Base-by-base conservation (phyloP, 192 early-diverging fungal genomes). In the Geosiphon pyriformis region DNA sequence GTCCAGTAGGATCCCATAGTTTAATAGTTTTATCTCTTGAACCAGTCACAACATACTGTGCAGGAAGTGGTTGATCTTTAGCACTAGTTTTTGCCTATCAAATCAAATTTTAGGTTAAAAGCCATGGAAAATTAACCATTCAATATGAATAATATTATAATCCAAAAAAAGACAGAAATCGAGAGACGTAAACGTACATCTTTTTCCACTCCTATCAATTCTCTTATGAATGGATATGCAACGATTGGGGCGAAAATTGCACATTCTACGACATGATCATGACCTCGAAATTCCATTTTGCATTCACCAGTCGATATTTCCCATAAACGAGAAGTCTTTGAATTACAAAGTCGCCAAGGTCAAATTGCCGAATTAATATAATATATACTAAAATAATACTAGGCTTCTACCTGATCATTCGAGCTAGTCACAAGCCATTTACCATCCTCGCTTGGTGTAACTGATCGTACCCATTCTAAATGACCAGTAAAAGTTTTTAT, bases 231-330 rank as follows among this genome's bases (percentile, higher is more conserved):
- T n/a, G 85, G 75, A 57, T 88, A 84, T 3, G 89, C 78, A 29
- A 63, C 75, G 18, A 74, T 56, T 10, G 95, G 95, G 18, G 87
- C 91, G 81, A 95, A 98, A 18, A 82, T 82, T 0, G 92, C 86
- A 50, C 88, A 91, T 70, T 98, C 95, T 31, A 98, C 90, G n/a
- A 97, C 94, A 69, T 98, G 92, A 15, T 92, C 92, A 74, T 98
- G 95, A 23, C 92, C 94, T 35, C 90, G 80, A 70, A 96, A 78
- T 52, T 93, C 91, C 63, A 75, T 79, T 67, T 88, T 87, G 68
- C 80, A 83, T 51, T 92, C 91, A 47, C 91, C 91, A 6, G 83
- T 77, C 4, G 74, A 35, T 2, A 82, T 61, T 65, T 96, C 92
- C 91, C 91, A 94, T 18, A 96, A 56, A 12, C 87, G 82, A n/a